Percentiles rank a stretch among this genome's conserved stretches.
Conservation (phyloP, 202 grass and related monocot species). For the Cymbopogon flexuosus region DNA sequence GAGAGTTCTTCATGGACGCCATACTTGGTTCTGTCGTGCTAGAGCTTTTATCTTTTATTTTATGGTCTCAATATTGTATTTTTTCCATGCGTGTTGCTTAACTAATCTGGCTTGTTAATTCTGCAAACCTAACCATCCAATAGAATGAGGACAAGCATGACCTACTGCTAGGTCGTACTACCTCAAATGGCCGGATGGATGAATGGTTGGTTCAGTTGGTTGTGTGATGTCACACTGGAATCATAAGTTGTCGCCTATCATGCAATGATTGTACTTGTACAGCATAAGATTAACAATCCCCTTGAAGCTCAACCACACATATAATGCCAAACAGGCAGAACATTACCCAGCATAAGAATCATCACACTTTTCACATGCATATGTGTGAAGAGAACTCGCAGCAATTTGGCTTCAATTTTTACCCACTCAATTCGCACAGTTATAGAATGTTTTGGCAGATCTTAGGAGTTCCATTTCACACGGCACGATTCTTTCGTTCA, state of each 20-base stretch:
- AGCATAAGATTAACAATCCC: background rate
- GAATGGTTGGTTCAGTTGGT: conserved; percentile 2
- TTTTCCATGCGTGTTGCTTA: background rate
- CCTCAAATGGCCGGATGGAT: background rate
- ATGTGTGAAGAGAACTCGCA: background rate
- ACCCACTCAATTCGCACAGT: background rate
- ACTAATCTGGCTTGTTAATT: background rate
- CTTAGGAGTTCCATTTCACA: background rate
- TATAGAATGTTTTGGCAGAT: background rate
- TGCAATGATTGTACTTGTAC: conserved; percentile 2
- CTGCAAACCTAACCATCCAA: conserved; percentile 3
- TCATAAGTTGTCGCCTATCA: background rate
- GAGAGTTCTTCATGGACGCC: background rate
- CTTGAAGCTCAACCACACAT: background rate
- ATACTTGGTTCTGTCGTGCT: background rate
- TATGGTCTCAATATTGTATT: background rate
- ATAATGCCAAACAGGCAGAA: conserved; percentile 16
- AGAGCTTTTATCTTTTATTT: background rate
- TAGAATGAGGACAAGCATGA: conserved; percentile 9
- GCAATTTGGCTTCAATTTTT: background rate
- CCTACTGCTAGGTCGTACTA: conserved; percentile 1
- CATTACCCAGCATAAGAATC: background rate
- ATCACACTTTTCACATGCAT: background rate
- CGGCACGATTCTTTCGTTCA: background rate
- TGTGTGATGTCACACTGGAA: conserved; percentile 15